Evolutionary conservation across 148 eudicot genomes (phyloP).

Genomic region (Heliosperma pusillum): DNA sequence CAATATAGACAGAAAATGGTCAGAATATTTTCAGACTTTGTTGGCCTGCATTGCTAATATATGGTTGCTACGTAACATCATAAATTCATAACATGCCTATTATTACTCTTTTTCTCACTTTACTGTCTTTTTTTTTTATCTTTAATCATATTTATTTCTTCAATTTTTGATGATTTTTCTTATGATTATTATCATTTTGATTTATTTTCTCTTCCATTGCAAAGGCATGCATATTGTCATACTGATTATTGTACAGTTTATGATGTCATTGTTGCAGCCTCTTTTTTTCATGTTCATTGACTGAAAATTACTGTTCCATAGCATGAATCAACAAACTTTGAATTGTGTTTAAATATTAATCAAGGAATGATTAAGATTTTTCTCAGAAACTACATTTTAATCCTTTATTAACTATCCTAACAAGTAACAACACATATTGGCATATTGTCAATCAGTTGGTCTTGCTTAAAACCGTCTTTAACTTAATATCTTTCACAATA

Average conservation of each 20-base stretch:
- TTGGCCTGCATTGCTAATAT: conserved; percentile 11
- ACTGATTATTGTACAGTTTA: conserved; percentile 14
- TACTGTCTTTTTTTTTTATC: not conserved
- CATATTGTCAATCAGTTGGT: too few relatives aligned
- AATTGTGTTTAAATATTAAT: not conserved
- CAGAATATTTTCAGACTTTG: conserved; percentile 20
- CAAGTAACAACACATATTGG: too few relatives aligned
- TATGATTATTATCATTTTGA: too few relatives aligned
- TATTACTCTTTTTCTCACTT: conserved; percentile 1
- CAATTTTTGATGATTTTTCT: too few relatives aligned
- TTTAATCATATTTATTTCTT: not conserved
- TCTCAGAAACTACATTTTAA: too few relatives aligned
- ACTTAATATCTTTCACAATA: too few relatives aligned
- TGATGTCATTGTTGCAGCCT: conserved; percentile 14
- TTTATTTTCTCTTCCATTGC: not conserved
- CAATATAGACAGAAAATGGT: conserved; percentile 2
- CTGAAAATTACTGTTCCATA: conserved; percentile 16
- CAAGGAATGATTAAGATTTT: too few relatives aligned
- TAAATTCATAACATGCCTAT: not conserved
- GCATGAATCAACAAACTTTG: not conserved
- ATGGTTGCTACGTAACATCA: conserved; percentile 5
- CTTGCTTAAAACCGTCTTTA: too few relatives aligned
- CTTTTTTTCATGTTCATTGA: conserved; percentile 19
- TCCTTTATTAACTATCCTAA: too few relatives aligned
- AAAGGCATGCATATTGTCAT: conserved; percentile 10